phyloP scores from a whole-genome alignment of 768 basidiomycete species.

The Boletus subcaerulescens region DNA sequence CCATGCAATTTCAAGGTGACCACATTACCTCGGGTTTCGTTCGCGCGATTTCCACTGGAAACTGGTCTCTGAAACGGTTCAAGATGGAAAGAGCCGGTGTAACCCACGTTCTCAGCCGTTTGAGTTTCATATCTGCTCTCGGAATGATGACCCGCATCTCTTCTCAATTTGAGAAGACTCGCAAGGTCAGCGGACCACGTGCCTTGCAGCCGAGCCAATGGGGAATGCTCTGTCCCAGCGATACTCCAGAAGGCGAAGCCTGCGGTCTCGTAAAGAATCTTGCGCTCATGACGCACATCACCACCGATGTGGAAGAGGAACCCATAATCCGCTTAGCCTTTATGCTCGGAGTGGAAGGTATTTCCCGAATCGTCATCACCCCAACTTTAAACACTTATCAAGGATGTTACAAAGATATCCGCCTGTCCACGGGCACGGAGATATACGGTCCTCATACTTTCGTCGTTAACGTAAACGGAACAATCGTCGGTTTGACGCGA shows the following conservation, averaged over 20 bases:
- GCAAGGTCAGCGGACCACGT: conserved; percentile 96
- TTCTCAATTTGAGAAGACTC: conserved; percentile 98
- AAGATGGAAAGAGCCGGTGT: conserved; percentile 99
- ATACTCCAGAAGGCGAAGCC: conserved; percentile 99
- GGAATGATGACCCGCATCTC: conserved; percentile 99
- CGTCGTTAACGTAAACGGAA: conserved; percentile 96
- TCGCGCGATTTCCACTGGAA: conserved; percentile 96
- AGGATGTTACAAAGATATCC: conserved; percentile 63
- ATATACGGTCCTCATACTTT: conserved; percentile 92
- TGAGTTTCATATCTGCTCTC: conserved; percentile 95
- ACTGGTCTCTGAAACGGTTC: conserved; percentile 98
- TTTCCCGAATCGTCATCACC: conserved; percentile 17
- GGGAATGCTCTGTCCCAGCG: conserved; percentile 97
- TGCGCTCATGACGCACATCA: conserved; percentile 99
- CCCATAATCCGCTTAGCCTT: conserved; percentile 87
- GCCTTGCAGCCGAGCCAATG: conserved; percentile 98
- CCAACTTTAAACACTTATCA: conserved; percentile 11
- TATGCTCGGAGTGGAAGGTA: conserved; percentile 97
- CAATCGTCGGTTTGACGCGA: conserved; percentile 90
- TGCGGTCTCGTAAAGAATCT: conserved; percentile 98
- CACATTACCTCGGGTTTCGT: conserved; percentile 95
- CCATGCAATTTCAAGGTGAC: conserved; percentile 95
- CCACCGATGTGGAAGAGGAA: conserved; percentile 96
- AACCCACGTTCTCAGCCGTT: conserved; percentile 92
- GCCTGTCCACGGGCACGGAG: conserved; percentile 88